Evolutionary conservation across 139 green algal genomes (phyloP).

Genomic region (Nannochloris sp.): DNA sequence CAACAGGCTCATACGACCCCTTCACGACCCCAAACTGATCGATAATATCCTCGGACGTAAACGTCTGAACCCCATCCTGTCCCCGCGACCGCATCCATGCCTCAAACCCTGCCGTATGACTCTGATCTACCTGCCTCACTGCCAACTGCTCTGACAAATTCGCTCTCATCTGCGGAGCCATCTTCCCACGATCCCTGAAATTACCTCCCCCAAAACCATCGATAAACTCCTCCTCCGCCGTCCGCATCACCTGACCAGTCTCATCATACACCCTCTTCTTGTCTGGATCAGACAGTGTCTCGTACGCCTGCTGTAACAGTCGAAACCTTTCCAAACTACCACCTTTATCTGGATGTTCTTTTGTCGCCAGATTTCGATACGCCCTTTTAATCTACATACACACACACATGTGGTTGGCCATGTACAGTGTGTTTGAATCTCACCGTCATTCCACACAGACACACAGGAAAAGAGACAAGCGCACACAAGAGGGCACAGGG

Average conservation of each 20-base stretch:
- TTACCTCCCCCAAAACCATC: constrained; percentile 64
- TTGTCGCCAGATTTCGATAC: constrained; percentile 45
- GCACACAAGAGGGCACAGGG: background rate
- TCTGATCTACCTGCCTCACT: constrained; percentile 40
- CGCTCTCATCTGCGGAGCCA: constrained; percentile 8
- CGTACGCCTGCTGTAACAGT: constrained; percentile 46
- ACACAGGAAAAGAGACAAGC: background rate
- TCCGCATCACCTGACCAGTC: constrained; percentile 56
- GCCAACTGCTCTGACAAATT: constrained; percentile 61
- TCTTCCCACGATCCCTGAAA: constrained; percentile 25
- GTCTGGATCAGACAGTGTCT: constrained; percentile 50
- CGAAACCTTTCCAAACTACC: constrained; percentile 46
- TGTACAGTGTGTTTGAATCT: too few relatives aligned
- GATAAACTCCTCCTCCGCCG: constrained; percentile 70
- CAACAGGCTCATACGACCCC: constrained; percentile 58
- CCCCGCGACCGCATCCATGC: constrained; percentile 74
- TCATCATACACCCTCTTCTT: constrained; percentile 65
- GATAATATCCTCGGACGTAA: constrained; percentile 54
- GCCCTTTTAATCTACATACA: constrained; percentile 22
- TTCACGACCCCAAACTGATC: constrained; percentile 67
- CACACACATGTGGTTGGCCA: too few relatives aligned
- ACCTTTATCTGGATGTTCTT: constrained; percentile 51
- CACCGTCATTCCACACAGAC: too few relatives aligned
- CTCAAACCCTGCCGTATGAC: constrained; percentile 69
- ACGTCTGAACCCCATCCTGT: constrained; percentile 30